A percentile compares a stretch with the other conserved stretches of the same genome.
These are phyloP conservation scores for Scheffersomyces stipitis DNA, from an alignment of 805 yeast genomes.

Conservation along the genomic window DNA sequence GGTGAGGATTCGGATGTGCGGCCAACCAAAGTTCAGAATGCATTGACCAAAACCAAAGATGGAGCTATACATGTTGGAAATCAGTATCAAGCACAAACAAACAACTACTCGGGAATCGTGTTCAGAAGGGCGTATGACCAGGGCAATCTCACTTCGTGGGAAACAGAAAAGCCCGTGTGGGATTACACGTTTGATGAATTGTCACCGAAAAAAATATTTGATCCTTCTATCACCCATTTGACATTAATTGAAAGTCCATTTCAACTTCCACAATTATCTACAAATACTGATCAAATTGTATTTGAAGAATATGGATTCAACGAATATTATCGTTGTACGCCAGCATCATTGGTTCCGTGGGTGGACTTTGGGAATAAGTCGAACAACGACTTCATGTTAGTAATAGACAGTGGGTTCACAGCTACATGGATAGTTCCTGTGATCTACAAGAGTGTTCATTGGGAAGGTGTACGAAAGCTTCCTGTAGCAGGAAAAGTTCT, in stretches of 20 bases:
- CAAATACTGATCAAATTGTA: constrained; percentile 84
- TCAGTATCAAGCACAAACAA: constrained; percentile 60
- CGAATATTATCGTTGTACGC: constrained; percentile 64
- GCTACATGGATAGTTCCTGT: constrained; percentile 88
- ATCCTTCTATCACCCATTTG: constrained; percentile 54
- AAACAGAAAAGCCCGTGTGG: constrained; percentile 85
- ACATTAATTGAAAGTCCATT: constrained; percentile 79
- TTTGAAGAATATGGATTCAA: constrained; percentile 91
- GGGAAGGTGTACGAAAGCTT: constrained; percentile 73
- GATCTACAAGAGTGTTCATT: constrained; percentile 70
- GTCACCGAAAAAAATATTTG: constrained; percentile 41
- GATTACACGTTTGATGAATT: constrained; percentile 59
- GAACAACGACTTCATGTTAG: constrained; percentile 63
- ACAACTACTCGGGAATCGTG: constrained; percentile 71
- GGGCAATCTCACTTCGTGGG: constrained; percentile 92
- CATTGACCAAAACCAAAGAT: constrained; percentile 73
- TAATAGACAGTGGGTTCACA: constrained; percentile 85
- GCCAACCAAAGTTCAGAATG: constrained; percentile 62
- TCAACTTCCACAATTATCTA: constrained; percentile 76
- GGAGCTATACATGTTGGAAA: constrained; percentile 68
- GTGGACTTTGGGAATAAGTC: constrained; percentile 13
- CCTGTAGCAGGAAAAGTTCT: constrained; percentile 86
- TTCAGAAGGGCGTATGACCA: constrained; percentile 82
- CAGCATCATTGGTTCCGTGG: constrained; percentile 67
- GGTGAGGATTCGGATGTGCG: constrained; percentile 7